These are phyloP conservation scores for Podaxis sp. DNA, from an alignment of 768 basidiomycete genomes.

Conservation along the genomic window DNA sequence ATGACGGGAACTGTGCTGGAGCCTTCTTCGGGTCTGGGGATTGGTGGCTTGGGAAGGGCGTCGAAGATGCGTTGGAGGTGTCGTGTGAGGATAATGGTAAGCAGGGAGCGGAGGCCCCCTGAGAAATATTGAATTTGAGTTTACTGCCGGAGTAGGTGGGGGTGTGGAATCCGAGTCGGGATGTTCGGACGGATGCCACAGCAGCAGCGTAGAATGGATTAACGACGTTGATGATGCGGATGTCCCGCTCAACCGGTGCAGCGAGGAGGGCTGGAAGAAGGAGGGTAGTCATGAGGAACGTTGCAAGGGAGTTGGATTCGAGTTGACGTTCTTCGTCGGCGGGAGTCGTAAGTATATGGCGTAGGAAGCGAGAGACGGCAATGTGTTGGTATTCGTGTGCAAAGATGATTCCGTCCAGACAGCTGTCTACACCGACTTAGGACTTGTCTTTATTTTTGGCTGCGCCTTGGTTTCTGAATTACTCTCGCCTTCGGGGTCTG, in stretches of 20 bases:
- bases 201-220: conserved; percentile 90
- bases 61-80: conserved; percentile 86
- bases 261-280: conserved; percentile 77
- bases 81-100: conserved; percentile 58
- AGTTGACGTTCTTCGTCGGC: conserved; percentile 32
- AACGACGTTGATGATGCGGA: conserved; percentile 82
- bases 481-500: background rate
- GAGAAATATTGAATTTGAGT: conserved; percentile 34
- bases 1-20: conserved; percentile 33
- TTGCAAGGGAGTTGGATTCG: conserved; percentile 44
- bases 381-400: conserved; percentile 73
- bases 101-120: conserved; percentile 64
- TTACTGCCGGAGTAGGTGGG: conserved; percentile 6
- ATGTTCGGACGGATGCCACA: conserved; percentile 30
- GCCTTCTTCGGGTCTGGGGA: conserved; percentile 37
- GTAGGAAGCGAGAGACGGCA: conserved; percentile 36
- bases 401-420: conserved; percentile 77
- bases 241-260: conserved; percentile 83
- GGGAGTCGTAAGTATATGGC: background rate
- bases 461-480: background rate
- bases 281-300: conserved; percentile 75
- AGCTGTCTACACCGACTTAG: conserved; percentile 32
- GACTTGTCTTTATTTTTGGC: background rate
- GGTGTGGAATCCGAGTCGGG: conserved; percentile 12
- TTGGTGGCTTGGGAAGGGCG: conserved; percentile 51